Conservation (phyloP, 768 basidiomycete genomes). For the Auricularia sp. region DNA sequence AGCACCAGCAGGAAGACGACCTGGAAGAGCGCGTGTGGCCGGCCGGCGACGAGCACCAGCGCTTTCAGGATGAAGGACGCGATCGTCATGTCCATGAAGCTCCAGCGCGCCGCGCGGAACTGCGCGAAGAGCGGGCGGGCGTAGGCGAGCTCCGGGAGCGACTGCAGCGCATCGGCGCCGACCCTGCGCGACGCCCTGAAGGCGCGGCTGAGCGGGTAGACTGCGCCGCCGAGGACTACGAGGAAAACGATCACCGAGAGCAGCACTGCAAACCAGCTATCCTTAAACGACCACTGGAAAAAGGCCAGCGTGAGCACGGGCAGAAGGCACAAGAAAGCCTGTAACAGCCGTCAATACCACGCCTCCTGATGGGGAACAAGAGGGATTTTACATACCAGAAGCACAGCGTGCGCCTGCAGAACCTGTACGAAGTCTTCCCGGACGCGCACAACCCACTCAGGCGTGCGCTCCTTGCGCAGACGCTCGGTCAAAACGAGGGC, state of each 20-base stretch:
- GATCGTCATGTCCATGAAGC: constrained; percentile 51
- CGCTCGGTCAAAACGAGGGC: constrained; percentile 21
- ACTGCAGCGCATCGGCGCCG: constrained; percentile 29
- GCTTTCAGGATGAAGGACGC: constrained; percentile 55
- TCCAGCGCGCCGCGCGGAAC: constrained; percentile 57
- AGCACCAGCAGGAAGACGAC: constrained; percentile 54
- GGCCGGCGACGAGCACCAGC: constrained; percentile 58
- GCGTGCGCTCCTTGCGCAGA: neutral
- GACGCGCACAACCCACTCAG: neutral
- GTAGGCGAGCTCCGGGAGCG: constrained; percentile 32
- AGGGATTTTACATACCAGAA: neutral
- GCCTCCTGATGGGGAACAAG: constrained; percentile 1
- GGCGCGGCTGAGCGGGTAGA: constrained; percentile 36
- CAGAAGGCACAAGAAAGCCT: constrained; percentile 54
- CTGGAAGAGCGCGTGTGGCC: constrained; percentile 54
- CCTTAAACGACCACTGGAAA: constrained; percentile 84
- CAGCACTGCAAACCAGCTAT: constrained; percentile 79
- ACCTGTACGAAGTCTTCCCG: neutral
- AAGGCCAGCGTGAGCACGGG: constrained; percentile 72
- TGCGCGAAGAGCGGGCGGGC: constrained; percentile 53
- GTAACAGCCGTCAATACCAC: neutral
- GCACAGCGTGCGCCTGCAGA: neutral
- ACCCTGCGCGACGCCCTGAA: constrained; percentile 28
- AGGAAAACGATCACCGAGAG: constrained; percentile 65
- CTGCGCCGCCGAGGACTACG: constrained; percentile 36